Base-by-base conservation (phyloP, 2,329 filamentous ascomycete genomes). In the Aureobasidium lini region DNA sequence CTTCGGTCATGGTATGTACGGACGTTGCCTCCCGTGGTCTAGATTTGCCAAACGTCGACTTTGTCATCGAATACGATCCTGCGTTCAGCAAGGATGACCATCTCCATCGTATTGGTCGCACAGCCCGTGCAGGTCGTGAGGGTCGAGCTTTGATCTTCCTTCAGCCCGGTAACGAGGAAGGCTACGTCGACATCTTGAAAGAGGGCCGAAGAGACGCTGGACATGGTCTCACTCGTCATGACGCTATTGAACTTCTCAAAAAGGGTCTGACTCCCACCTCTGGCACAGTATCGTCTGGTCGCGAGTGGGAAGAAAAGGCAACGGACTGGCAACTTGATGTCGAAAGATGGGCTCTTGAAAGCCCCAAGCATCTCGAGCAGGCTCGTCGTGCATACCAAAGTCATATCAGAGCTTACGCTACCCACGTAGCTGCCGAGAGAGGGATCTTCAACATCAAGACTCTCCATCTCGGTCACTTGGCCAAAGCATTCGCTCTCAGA, bases 11-110 rank as follows among this genome's bases (percentile, higher is more conserved):
- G 15, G 83, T 99, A 64, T 95, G 92, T 66, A 99, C 94, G 1
- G 94, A 99, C 69, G 94, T 99, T 53, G 90, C 94, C 11, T 94
- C 94, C 18, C 90, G 94, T 69, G 94, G 94, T 76, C 85, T 99
- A 43, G 94, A 99, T 78, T 84, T 99, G 15, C 93, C 93, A 0
- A 93, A 94, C 53, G 90, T 99, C 54, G 94, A 99, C 71, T 81
- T 96, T 18, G 91, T 99, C 52, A 83, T 99, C 60, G 94, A 99
- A 72, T 97, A 96, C 70, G 94, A 99, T 70, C 92, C 94, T 0
- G 90, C 94, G 2, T 97, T 97, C 74, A 90, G 88, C 70, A 86
- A 90, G 28, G 89, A 92, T 62, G 94, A 99, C 72, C 94, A 99
- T 72, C 82, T 96, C 7, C 94, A 99, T 75, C 87, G 94, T 59